Evolutionary conservation across 805 yeast species (phyloP).

Genomic region (Monosporozyma aquatica): DNA sequence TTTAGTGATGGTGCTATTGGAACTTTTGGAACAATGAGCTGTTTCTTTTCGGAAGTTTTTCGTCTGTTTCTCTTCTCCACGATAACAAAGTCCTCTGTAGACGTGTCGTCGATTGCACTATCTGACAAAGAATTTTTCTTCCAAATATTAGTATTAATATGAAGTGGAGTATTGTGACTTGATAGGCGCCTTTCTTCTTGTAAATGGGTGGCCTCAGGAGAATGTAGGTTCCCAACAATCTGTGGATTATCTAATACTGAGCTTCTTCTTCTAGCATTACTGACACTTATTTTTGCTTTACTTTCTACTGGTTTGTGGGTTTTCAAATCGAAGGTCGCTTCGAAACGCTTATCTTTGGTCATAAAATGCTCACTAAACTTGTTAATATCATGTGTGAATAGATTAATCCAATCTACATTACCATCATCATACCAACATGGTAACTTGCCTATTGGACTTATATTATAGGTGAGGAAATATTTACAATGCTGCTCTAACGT

Average conservation of each 20-base stretch:
- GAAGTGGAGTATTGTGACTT: not conserved
- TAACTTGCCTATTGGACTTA: not conserved
- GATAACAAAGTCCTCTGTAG: conserved; percentile 12
- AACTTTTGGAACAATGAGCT: not conserved
- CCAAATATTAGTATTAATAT: not conserved
- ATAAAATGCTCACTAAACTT: conserved; percentile 37
- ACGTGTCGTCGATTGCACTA: conserved; percentile 11
- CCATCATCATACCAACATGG: conserved; percentile 27
- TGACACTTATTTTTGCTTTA: not conserved
- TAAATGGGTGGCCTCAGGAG: not conserved
- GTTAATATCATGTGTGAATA: conserved; percentile 31
- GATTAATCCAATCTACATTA: conserved; percentile 23
- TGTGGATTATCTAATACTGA: conserved; percentile 5
- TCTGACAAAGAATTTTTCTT: conserved; percentile 1
- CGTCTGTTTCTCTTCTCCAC: conserved; percentile 15
- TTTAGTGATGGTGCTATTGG: not conserved
- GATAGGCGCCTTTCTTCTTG: not conserved
- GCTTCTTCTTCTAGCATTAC: conserved; percentile 7
- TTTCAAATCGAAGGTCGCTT: conserved; percentile 31
- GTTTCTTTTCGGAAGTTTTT: conserved; percentile 5
- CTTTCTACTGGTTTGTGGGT: not conserved
- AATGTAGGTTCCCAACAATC: too few species aligned
- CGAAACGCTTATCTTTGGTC: conserved; percentile 28
- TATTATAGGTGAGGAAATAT: conserved; percentile 3
- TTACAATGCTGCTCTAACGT: conserved; percentile 13